Percentiles rank a stretch among this genome's conserved stretches.
Conservation (phyloP, 768 basidiomycete species). For the Lactarius vividus region DNA sequence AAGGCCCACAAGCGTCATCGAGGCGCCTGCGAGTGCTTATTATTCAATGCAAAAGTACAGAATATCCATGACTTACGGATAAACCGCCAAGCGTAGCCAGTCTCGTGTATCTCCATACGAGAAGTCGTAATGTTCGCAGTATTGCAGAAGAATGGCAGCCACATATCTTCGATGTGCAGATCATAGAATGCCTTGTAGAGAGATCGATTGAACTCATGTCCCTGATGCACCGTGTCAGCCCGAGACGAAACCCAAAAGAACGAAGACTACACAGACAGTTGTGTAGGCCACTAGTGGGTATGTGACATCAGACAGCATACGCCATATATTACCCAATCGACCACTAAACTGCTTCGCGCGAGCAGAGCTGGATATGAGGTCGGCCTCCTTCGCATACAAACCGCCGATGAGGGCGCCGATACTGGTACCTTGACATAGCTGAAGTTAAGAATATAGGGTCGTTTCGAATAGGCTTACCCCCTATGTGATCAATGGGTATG, state of each 20-base stretch:
- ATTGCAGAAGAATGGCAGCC: constrained; percentile 98
- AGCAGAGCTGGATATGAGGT: constrained; percentile 80
- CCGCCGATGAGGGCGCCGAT: constrained; percentile 94
- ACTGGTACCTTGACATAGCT: constrained; percentile 58
- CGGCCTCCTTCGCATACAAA: constrained; percentile 91
- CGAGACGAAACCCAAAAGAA: constrained; percentile 1
- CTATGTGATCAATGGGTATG: constrained; percentile 93
- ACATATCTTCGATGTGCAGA: constrained; percentile 96
- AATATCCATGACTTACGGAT: constrained; percentile 54
- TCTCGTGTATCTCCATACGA: constrained; percentile 95
- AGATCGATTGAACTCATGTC: constrained; percentile 91
- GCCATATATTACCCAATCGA: constrained; percentile 92
- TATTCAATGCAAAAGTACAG: background rate
- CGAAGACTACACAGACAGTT: constrained; percentile 47
- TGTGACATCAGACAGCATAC: constrained; percentile 89
- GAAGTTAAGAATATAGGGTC: background rate
- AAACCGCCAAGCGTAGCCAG: constrained; percentile 97
- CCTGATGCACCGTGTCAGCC: constrained; percentile 45
- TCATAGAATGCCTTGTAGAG: constrained; percentile 96
- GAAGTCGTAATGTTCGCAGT: constrained; percentile 97
- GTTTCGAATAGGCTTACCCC: constrained; percentile 46
- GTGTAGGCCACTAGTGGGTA: constrained; percentile 93
- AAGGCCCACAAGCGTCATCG: constrained; percentile 95
- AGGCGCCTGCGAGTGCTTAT: constrained; percentile 60
- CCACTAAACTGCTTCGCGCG: constrained; percentile 89